phyloP scores from a whole-genome alignment of 306 rosid genomes.

The Rosa lucieae region DNA sequence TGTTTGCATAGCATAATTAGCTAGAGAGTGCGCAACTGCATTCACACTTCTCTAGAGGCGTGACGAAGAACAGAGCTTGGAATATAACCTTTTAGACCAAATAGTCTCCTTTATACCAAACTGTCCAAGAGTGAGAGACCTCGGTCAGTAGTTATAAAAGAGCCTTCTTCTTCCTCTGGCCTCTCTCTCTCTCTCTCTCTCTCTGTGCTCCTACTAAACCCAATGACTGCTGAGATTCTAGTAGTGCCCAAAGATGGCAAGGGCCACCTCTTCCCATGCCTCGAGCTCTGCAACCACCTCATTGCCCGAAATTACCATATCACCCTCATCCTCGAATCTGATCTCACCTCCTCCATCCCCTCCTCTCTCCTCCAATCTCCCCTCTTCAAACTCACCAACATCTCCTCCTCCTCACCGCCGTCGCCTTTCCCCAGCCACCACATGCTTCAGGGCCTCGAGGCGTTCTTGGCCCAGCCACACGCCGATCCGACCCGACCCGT shows the following conservation, averaged over 20 bases:
- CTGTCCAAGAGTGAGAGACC: not conserved
- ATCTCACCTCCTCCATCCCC: conserved; percentile 1
- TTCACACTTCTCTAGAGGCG: no score
- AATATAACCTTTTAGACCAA: not conserved
- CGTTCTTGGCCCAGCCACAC: not conserved
- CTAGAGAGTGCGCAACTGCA: no score
- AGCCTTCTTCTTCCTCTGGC: not conserved
- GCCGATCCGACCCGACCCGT: conserved; percentile 11
- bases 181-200: no score
- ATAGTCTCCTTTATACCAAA: not conserved
- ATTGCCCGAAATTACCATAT: conserved; percentile 17
- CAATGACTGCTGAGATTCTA: not conserved
- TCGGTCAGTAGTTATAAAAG: not conserved
- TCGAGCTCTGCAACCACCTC: conserved; percentile 13
- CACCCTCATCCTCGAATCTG: conserved; percentile 22
- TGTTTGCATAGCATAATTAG: no score
- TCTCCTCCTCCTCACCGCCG: not conserved
- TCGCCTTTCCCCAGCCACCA: not conserved
- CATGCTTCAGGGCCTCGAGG: not conserved
- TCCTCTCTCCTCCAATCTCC: conserved; percentile 10
- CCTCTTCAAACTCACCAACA: not conserved
- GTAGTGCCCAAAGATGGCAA: conserved; percentile 6
- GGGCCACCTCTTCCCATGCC: conserved; percentile 9
- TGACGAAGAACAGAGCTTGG: no score
- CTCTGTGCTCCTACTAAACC: not conserved